A percentile compares a stretch with the other conserved stretches of the same genome.
Conservation (phyloP, 2,329 filamentous ascomycete genomes). For the Gnomoniopsis smithogilvyi region DNA sequence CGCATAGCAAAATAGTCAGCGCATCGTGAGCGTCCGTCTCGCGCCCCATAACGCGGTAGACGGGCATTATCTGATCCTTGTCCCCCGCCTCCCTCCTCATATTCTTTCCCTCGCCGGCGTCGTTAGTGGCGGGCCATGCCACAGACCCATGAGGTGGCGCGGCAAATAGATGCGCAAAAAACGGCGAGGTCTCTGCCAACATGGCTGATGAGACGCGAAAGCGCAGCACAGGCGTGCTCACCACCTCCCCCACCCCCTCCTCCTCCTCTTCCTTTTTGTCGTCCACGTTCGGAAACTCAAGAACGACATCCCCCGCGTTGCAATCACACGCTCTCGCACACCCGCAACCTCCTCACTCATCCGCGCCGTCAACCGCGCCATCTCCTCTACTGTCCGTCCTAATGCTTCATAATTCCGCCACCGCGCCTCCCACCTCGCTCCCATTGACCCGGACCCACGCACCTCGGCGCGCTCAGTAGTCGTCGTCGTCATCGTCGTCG, state of each 20-base stretch:
- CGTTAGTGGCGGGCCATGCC: too few species aligned
- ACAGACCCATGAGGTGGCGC: too few species aligned
- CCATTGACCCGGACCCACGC: too few species aligned
- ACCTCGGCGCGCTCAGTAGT: too few species aligned
- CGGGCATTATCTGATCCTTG: too few species aligned
- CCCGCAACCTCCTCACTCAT: conserved; percentile 37
- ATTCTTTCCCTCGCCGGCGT: too few species aligned
- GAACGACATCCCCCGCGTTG: conserved; percentile 46
- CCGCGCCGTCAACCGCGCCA: conserved; percentile 39
- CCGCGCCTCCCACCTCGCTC: conserved; percentile 43
- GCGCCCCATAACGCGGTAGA: conserved; percentile 52
- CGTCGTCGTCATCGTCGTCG: conserved; percentile 38
- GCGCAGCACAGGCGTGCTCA: conserved; percentile 34
- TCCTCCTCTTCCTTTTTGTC: conserved; percentile 24
- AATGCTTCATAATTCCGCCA: conserved; percentile 45
- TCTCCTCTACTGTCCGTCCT: conserved; percentile 38
- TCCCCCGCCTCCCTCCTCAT: too few species aligned
- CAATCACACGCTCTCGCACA: too few species aligned
- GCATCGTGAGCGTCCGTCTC: conserved; percentile 40
- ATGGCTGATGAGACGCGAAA: conserved; percentile 51
- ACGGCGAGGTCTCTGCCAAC: conserved; percentile 47
- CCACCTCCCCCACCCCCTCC: too few species aligned
- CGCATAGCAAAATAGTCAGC: conserved; percentile 46
- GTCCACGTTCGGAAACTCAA: conserved; percentile 47
- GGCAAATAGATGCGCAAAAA: conserved; percentile 47